A percentile compares a stretch with the other conserved stretches of the same genome.
Conservation (phyloP, 345 rosid genomes). For the Eucalyptus globulus region DNA sequence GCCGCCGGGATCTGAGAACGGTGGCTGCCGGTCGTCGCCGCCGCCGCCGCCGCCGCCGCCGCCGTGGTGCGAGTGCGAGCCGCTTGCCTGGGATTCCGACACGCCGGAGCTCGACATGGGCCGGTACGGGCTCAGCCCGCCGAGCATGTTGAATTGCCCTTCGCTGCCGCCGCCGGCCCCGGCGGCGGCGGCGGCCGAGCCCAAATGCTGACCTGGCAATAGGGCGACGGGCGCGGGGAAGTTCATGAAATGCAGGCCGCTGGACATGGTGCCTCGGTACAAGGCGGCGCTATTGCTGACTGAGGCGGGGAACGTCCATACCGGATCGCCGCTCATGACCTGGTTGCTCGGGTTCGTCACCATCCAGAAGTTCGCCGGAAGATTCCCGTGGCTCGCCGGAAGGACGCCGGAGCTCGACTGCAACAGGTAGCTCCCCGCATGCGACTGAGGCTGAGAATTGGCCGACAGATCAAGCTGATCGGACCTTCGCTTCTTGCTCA, state of each 20-base stretch:
- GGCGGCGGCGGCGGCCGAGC: conserved; percentile 23
- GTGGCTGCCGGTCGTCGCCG: conserved; percentile 52
- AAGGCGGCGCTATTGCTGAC: conserved; percentile 52
- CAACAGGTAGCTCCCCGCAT: conserved; percentile 49
- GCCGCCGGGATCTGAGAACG: background rate
- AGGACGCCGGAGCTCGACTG: conserved; percentile 55
- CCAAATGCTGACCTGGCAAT: conserved; percentile 66
- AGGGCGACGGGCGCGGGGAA: conserved; percentile 81
- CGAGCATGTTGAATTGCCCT: conserved; percentile 57
- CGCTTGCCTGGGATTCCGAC: conserved; percentile 72
- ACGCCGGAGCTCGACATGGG: conserved; percentile 15
- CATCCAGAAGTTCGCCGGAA: conserved; percentile 95
- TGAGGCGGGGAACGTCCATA: conserved; percentile 81
- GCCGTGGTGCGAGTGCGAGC: conserved; percentile 52
- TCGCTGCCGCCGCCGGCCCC: conserved; percentile 19
- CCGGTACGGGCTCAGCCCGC: conserved; percentile 66
- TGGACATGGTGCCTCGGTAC: conserved; percentile 67
- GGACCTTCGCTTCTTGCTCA: conserved; percentile 49
- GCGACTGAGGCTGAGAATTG: background rate
- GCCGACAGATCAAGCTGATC: conserved; percentile 28
- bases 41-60: conserved; percentile 33
- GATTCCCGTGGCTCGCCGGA: conserved; percentile 46
- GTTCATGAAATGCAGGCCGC: conserved; percentile 94
- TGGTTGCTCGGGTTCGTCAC: conserved; percentile 55
- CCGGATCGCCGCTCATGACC: conserved; percentile 64